These are phyloP conservation scores for Coniochaeta sp. DNA, from an alignment of 2,329 filamentous ascomycete genomes.

Conservation along the genomic window DNA sequence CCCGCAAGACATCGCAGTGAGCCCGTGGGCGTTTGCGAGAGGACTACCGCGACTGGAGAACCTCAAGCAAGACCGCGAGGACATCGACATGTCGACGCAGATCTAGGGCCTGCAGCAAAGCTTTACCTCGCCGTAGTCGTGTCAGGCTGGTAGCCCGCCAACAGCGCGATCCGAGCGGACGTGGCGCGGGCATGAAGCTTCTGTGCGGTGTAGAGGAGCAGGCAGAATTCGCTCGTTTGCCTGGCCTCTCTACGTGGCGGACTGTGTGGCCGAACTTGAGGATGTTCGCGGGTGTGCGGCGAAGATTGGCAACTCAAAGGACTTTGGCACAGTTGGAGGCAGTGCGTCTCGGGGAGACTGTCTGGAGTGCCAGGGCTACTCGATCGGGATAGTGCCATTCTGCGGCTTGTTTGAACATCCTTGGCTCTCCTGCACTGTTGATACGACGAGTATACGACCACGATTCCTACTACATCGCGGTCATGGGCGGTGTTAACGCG, in stretches of 20 bases:
- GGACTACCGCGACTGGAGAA: neutral
- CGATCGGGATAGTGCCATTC: constrained; percentile 1
- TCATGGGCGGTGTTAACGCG: too few species aligned
- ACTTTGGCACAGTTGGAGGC: neutral
- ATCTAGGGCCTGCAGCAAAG: constrained; percentile 35
- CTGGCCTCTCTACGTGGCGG: constrained; percentile 34
- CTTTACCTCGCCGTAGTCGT: constrained; percentile 35
- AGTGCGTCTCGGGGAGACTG: neutral
- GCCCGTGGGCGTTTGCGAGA: neutral
- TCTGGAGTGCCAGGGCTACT: neutral
- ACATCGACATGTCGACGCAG: constrained; percentile 11
- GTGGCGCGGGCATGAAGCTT: constrained; percentile 22
- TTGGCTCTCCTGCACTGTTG: neutral
- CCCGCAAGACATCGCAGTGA: constrained; percentile 36
- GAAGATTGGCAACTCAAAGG: neutral
- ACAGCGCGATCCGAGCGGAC: constrained; percentile 24
- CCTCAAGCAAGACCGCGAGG: neutral
- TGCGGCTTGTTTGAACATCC: constrained; percentile 1
- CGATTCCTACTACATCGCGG: too few species aligned
- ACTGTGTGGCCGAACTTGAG: constrained; percentile 21
- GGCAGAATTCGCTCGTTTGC: constrained; percentile 26
- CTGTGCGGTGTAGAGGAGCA: constrained; percentile 19
- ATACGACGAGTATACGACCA: too few species aligned
- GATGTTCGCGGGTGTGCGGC: neutral
- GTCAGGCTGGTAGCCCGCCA: constrained; percentile 35